Base-by-base conservation (phyloP, 2,329 filamentous ascomycete genomes). In the Knoxdaviesia capensis region DNA sequence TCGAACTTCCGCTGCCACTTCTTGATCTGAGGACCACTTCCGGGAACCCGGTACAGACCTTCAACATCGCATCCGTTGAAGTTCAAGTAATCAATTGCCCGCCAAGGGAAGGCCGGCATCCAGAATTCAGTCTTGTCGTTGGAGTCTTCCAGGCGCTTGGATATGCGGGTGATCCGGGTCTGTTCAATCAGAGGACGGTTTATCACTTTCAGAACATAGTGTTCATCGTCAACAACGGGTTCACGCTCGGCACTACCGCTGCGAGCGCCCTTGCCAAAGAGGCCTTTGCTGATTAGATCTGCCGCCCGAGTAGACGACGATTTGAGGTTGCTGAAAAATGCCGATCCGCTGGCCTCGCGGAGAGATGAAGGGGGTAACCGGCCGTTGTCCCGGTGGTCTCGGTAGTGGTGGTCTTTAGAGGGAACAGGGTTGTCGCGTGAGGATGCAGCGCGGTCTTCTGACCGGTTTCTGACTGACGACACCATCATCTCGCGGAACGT, bases 111-210 rank as follows among this genome's bases (percentile, higher is more conserved):
- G 6, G 86, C 83, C 8, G 88, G 88, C 87, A 96, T 94, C 88
- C 88, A 96, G 54, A 92, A 96, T 54, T 94, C 88, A 0, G 88
- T 96, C 66, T 94, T 94, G 54, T 96, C 88, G 47, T 79, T 74
- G 7, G 87, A 94, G 46, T 82, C 75, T 53, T 92, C 84, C 37
- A 96, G 64, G 31, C 80, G 75, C 59, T 88, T 92, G 6, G 86
- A 92, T 54, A 96, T 94, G 48, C 88, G 74, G 0, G 88, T 94
- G 48, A 77, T 66, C n/a, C 88, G 76, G 6, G 87, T 87, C 60
- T 96, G 88, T 56, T 94, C 80, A 30, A 93, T 69, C 31, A 96
- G 64, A 1, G 86, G 85, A 40, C 82, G 65, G 52, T 90, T 93
- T 56, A 96, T 84, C 37, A 93, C 77, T 50, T 80, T 84, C 52